Base-by-base conservation (phyloP, 2,329 filamentous ascomycete species). In the Cadophora luteo-olivacea region DNA sequence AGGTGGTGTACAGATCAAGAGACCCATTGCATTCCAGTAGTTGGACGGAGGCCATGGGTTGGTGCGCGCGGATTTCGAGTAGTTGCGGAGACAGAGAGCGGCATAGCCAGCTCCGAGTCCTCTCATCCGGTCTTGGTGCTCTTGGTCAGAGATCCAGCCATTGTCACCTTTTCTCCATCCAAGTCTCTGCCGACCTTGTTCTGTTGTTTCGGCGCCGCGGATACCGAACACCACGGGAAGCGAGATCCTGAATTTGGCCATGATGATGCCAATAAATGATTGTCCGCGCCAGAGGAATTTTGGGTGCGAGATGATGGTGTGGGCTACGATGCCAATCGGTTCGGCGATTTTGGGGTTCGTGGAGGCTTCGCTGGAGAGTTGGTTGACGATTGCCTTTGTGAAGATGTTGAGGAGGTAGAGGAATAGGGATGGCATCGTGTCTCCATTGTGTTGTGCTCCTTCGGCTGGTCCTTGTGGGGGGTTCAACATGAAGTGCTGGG, bases 151-250 rank as follows among this genome's bases (percentile, higher is more conserved):
- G 68, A 91, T 83, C 83, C 86, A 95, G 14, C 72, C 72, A 41
- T 72, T 78, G 52, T 79, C 75, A 36, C 77, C 79, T 24, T 88
- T 85, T 72, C 84, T 87, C 93, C 93, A 97, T 0, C 93, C 93
- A 2, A 97, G 80, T n/a, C 86, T 85, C 22, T 80, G 73, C 14
- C 90, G 86, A 0, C 93, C 93, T 12, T 84, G 83, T 57, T 89
- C 85, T 0, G 90, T 97, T 70, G 85, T 89, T 78, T 97, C 93
- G 70, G 84, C 89, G 29, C 93, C 94, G 54, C 88, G 86, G 72
- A 94, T 88, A 22, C 95, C 95, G 78, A 97, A 98, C 0, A 99
- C 83, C 1, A 94, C 90, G 0, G 96, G 95, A 75, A 93, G 97
- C 3, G 88, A 84, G 19, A 92, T 84, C 69, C 94, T 89, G 75